Base-by-base conservation (phyloP, 306 rosid genomes). In the Elaeagnus macrophylla region DNA sequence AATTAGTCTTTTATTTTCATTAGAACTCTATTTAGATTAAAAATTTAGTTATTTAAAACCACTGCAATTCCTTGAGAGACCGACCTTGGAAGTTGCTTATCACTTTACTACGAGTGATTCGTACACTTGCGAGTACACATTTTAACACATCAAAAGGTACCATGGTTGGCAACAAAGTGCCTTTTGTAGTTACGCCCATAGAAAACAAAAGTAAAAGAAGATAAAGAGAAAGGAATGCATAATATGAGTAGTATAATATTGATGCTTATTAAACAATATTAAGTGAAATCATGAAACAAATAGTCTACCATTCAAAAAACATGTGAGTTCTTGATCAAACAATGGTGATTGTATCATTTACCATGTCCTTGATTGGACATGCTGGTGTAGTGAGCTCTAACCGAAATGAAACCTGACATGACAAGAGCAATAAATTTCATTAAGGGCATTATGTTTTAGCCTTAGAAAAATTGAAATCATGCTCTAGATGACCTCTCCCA, bases 321-420 rank as follows among this genome's bases (percentile, higher is more conserved):
- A 81, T 74, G 82, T 68, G 77, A 86, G 72, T 75, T 72, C 74
- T 67, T 72, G 76, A 66, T 81, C 81, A 89, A 81, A 75, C 77
- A 86, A 80, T 64, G 77, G 78, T 81, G 78, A 54, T 76, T 84
- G 80, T 79, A 77, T 83, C 81, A 91, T 82, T 91, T 91, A 91
- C 99, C 99, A 91, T 59, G 93, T 91, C 99, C 96, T 91, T 91
- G 88, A 91, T 75, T 60, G 99, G 99, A 91, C 99, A 91, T 82
- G 99, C 99, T 57, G 99, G 99, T 53, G 99, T 91, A 45, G 99
- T 91, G 72, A 91, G 99, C 88, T 91, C 99, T 79, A 91, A 81
- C 87, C 95, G 99, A 72, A 87, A 87, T 19, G 89, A 80, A 69
- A 91, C 99, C 99, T 91, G 96, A 65, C 71, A 84, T 73, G 64